Evolutionary conservation across 176 grass and related monocot genomes (phyloP), one percentile per base, ranked within the genome.

Genomic region (Raddia distichophylla): DNA sequence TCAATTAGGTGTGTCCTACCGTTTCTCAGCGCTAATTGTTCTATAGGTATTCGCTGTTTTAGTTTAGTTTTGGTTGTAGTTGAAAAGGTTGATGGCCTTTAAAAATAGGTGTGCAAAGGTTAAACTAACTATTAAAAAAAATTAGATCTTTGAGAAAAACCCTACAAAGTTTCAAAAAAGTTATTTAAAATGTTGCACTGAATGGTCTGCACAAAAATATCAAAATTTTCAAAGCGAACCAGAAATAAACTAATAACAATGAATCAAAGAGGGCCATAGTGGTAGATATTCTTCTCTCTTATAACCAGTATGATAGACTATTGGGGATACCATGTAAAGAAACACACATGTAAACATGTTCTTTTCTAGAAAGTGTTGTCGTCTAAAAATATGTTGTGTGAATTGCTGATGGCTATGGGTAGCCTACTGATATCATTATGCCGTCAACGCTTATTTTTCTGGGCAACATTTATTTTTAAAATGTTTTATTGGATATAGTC

Each of bases 401-500:
- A 42, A 74, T 61, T 82, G 78, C 12, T 60, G 69, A 80, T 74
- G 19, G 37, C 51, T 67, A 32, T 47, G 15, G 37, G 22, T 87
- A 64, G 56, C 50, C 63, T 63, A 20, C 63, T 50, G 18, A 14
- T 81, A 69, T 3, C 34, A 64, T 64, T 86, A 40, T 55, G 16
- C 52, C 6, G 5, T 55, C 16, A 55, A 1, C 3, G 15, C 52
- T 54, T 5, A 27, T 6, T 60, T 60, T 82, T 82, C 37, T 43
- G 9, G 45, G 34, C 34, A 35, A 33, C 18, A 87, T 69, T 63
- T 15, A 4, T 57, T 60, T 14, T 47, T 78, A 14, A 83, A 74
- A 10, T 0, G 33, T 35, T 12, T 50, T 60, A 15, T 48, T 49
- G 46, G 58, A 71, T 77, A 70, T 69, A 76, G 8, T 10, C 35